Percentiles rank a stretch among this genome's conserved stretches.
phyloP scores from a whole-genome alignment of 192 early-diverging fungal genomes.

The Mortierella hygrophila region DNA sequence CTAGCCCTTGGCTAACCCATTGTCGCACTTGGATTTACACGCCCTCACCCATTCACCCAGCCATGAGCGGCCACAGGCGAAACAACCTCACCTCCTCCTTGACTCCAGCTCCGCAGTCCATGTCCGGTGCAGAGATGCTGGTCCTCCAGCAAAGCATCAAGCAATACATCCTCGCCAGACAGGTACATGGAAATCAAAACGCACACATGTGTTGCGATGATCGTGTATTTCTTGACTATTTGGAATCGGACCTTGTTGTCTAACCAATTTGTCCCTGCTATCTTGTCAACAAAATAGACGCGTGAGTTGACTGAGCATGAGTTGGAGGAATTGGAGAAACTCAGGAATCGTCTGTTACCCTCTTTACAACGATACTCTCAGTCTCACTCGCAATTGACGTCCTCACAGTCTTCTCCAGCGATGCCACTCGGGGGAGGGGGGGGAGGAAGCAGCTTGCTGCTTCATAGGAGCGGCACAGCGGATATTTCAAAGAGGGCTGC shows the following conservation, averaged over 20 bases:
- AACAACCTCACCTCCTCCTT: background rate
- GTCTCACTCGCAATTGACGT: background rate
- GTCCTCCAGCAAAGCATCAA: constrained; percentile 33
- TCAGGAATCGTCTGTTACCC: constrained; percentile 25
- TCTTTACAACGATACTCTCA: constrained; percentile 30
- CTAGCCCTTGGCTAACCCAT: too few relatives aligned
- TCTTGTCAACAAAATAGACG: constrained; percentile 9
- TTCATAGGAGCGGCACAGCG: background rate
- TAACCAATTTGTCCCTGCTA: background rate
- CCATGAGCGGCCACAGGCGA: background rate
- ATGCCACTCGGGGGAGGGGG: background rate
- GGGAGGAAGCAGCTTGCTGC: background rate
- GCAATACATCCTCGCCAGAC: constrained; percentile 33
- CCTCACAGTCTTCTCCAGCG: background rate
- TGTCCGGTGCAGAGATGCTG: constrained; percentile 38
- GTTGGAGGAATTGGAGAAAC: constrained; percentile 28
- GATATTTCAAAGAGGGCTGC: background rate
- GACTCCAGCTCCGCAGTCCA: background rate
- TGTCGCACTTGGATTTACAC: background rate
- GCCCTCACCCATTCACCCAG: background rate
- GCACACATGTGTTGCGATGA: background rate
- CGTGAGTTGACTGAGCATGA: constrained; percentile 31
- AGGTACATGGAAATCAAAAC: constrained; percentile 7
- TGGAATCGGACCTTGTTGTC: background rate
- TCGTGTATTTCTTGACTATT: background rate